Conservation (phyloP, 148 eudicot species). For the Persicaria tinctoria region DNA sequence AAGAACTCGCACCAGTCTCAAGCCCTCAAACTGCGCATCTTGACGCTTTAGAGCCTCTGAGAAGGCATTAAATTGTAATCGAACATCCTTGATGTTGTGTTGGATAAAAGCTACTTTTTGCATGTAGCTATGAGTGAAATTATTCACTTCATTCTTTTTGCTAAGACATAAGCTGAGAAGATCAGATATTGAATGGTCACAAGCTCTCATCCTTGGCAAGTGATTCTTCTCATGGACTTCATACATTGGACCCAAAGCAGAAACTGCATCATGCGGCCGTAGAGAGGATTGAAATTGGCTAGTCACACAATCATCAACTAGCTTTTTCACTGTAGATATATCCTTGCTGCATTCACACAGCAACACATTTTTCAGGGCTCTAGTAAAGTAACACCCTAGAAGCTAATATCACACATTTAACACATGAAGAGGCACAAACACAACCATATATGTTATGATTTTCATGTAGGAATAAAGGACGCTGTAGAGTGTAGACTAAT, state of each 20-base stretch:
- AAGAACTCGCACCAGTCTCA: constrained; percentile 69
- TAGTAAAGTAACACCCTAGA: neutral
- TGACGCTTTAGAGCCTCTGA: constrained; percentile 91
- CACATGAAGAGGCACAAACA: neutral
- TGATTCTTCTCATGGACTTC: constrained; percentile 75
- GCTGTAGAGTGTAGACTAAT: no score
- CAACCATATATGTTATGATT: no score
- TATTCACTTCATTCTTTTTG: constrained; percentile 82
- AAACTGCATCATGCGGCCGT: constrained; percentile 97
- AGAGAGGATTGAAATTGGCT: constrained; percentile 60
- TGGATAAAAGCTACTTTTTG: constrained; percentile 90
- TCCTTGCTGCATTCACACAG: constrained; percentile 58
- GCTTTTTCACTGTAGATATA: constrained; percentile 66
- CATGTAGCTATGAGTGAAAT: constrained; percentile 83
- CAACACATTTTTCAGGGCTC: neutral
- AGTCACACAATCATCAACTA: constrained; percentile 63
- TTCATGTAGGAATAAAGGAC: no score
- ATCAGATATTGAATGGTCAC: constrained; percentile 57
- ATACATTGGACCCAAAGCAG: constrained; percentile 94
- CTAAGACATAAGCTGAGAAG: constrained; percentile 52
- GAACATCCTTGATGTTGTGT: constrained; percentile 76
- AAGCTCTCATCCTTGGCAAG: constrained; percentile 77
- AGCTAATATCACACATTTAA: neutral
- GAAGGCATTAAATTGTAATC: constrained; percentile 85
- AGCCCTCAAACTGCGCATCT: constrained; percentile 65